Conservation (phyloP, 352 stramenopile genomes). For the Pythium insidiosum region DNA sequence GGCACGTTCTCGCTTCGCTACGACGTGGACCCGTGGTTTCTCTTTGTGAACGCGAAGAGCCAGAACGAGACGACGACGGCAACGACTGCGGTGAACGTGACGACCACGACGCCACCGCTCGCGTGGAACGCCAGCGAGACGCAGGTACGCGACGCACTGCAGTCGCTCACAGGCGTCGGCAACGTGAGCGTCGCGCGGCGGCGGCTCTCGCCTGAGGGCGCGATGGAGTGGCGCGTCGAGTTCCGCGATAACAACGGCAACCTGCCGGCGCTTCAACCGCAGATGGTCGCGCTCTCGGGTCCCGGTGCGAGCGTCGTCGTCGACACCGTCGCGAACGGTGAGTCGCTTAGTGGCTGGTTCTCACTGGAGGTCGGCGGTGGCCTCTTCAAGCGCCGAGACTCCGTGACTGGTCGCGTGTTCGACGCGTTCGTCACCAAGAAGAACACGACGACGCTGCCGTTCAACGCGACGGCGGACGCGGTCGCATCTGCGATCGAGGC, state of each 20-base stretch:
- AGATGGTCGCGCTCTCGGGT: conserved; percentile 48
- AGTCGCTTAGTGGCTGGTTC: conserved; percentile 39
- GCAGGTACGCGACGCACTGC: conserved; percentile 22
- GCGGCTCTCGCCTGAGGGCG: conserved; percentile 40
- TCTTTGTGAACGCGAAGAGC: too few species aligned
- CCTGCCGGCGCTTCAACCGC: conserved; percentile 22
- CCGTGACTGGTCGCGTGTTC: conserved; percentile 33
- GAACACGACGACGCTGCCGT: conserved; percentile 36
- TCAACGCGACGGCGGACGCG: conserved; percentile 20
- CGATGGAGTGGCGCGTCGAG: conserved; percentile 53
- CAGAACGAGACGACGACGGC: too few species aligned
- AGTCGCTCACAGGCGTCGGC: conserved; percentile 37
- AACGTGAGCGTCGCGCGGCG: conserved; percentile 29
- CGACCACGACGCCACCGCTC: conserved; percentile 22
- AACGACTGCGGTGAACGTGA: conserved; percentile 14
- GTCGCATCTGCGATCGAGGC: conserved; percentile 27
- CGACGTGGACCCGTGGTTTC: too few species aligned
- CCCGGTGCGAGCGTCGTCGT: conserved; percentile 22
- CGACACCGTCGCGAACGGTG: conserved; percentile 33
- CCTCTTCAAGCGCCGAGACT: conserved; percentile 37
- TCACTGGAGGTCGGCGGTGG: conserved; percentile 50
- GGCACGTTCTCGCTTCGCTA: conserved; percentile 46
- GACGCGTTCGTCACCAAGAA: conserved; percentile 21
- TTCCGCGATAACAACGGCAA: conserved; percentile 61
- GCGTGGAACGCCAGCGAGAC: conserved; percentile 41